These are phyloP conservation scores for Torulaspora pretoriensis DNA, from an alignment of 1,139 yeast species.

Conservation along the genomic window DNA sequence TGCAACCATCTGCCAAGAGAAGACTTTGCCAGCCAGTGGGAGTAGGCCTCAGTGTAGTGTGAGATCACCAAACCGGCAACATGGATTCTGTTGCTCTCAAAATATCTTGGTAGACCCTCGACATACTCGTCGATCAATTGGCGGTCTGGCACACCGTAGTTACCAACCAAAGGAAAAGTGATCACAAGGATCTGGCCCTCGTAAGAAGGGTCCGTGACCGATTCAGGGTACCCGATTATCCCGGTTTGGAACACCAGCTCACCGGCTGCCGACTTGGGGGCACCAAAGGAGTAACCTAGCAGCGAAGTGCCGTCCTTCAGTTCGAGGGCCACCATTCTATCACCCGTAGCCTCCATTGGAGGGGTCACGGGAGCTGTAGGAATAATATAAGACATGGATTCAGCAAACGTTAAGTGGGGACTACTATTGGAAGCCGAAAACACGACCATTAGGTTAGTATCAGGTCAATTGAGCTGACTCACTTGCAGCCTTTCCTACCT, in stretches of 20 bases:
- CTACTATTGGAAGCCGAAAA: constrained; percentile 1
- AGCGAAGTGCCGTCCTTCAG: constrained; percentile 84
- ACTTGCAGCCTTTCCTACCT: background rate
- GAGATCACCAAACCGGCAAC: constrained; percentile 97
- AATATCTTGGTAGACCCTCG: constrained; percentile 79
- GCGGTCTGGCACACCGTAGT: constrained; percentile 98
- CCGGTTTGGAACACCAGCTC: constrained; percentile 99
- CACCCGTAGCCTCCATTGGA: constrained; percentile 77
- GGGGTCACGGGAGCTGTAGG: constrained; percentile 80
- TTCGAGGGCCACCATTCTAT: constrained; percentile 83
- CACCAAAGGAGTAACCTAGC: constrained; percentile 98
- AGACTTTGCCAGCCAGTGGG: constrained; percentile 88
- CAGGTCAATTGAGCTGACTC: background rate
- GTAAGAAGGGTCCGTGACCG: constrained; percentile 97
- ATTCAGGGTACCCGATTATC: constrained; percentile 99
- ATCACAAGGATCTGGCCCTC: constrained; percentile 96
- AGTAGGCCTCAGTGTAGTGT: constrained; percentile 92
- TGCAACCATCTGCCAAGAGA: constrained; percentile 93
- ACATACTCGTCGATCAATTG: constrained; percentile 68
- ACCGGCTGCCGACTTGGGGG: constrained; percentile 82
- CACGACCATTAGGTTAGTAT: constrained; percentile 1
- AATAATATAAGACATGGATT: constrained; percentile 29
- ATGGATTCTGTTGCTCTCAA: constrained; percentile 88
- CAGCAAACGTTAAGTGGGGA: constrained; percentile 4
- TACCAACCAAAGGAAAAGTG: constrained; percentile 95